Base-by-base conservation (phyloP, 2,329 filamentous ascomycete genomes). In the Neofusicoccum ribis region DNA sequence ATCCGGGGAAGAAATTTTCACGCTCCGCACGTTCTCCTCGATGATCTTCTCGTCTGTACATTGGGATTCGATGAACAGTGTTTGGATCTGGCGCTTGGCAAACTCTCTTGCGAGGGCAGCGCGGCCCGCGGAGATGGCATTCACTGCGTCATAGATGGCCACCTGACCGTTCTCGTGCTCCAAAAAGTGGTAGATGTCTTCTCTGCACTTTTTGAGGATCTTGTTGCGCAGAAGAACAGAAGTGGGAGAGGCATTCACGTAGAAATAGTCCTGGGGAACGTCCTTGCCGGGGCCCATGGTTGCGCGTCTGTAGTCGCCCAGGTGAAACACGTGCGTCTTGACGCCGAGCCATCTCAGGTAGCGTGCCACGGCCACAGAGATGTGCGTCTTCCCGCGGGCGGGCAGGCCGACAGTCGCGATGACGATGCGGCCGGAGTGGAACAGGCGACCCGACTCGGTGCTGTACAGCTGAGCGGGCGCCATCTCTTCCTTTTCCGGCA, bases 161-260 rank as follows among this genome's bases (percentile, higher is more conserved):
- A 99, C 94, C 75, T 99, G 95, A 12, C 95, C 95, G 72, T 98
- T 98, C 74, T 98, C 95, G 70, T 97, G 91, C 73, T 98, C 96
- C 50, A 99, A 82, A 84, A 97, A 99, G 64, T 91, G 89, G 74
- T 97, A 97, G 65, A 99, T 97, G 73, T 99, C 95, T 75, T 98
- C 93, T 66, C 95, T 89, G 71, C 95, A 99, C 76, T 96, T 96
- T 80, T 97, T 97, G 20, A 99, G 84, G 62, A 99, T 99, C 82
- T 97, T 97, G 78, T 98, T 95, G 39, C 95, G 89, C 58, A 99
- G 82, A 69, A 98, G 88, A n/a, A 98, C 91, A 1, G 95, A 96
- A 12, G 91, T 87, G 3, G 94, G 92, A 31, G 93, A 95, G 34
- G 96, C 94, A 74, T 98, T 93, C 31, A 96, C 90, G 76, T 94